Percentiles rank a stretch among this genome's conserved stretches.
These are phyloP conservation scores for Micromonas pusilla DNA, from an alignment of 139 green algal species.

Conservation along the genomic window DNA sequence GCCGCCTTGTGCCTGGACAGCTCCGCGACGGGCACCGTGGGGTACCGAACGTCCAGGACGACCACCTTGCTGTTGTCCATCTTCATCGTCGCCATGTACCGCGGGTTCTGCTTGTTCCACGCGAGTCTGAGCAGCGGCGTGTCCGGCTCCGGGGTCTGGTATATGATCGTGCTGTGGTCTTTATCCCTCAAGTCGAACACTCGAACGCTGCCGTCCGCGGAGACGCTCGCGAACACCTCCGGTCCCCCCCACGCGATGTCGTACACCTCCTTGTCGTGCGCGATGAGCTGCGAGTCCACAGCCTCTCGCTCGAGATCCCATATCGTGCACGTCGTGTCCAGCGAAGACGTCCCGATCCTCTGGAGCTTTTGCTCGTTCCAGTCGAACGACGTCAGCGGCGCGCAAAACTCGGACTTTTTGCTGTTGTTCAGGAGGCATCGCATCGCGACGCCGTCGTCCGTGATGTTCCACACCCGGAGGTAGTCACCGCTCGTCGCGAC, in stretches of 20 bases:
- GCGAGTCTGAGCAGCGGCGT: slow-evolving; percentile 82
- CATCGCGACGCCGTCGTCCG: slow-evolving; percentile 59
- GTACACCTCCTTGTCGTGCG: slow-evolving; percentile 93
- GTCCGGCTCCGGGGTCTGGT: slow-evolving; percentile 65
- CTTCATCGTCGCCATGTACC: slow-evolving; percentile 87
- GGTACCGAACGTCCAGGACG: slow-evolving; percentile 86
- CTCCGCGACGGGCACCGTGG: slow-evolving; percentile 81
- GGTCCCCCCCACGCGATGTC: slow-evolving; percentile 93
- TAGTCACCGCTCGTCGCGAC: slow-evolving; percentile 85
- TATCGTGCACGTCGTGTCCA: slow-evolving; percentile 95
- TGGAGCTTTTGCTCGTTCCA: slow-evolving; percentile 88
- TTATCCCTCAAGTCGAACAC: slow-evolving; percentile 96
- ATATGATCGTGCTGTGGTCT: slow-evolving; percentile 96
- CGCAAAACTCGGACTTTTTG: slow-evolving; percentile 72
- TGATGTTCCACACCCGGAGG: slow-evolving; percentile 83
- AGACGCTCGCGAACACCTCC: slow-evolving; percentile 91
- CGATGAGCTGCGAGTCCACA: slow-evolving; percentile 89
- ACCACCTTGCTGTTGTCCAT: slow-evolving; percentile 73
- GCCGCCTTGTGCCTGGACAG: slow-evolving; percentile 52
- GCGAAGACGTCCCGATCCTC: slow-evolving; percentile 78
- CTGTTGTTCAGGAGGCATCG: slow-evolving; percentile 75
- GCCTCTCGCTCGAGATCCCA: slow-evolving; percentile 85
- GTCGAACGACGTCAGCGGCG: slow-evolving; percentile 93
- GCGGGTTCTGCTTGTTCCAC: slow-evolving; percentile 96
- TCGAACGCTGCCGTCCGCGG: slow-evolving; percentile 84